Base-by-base conservation (phyloP, 176 grass and related monocot species). In the Oryza brachyantha region DNA sequence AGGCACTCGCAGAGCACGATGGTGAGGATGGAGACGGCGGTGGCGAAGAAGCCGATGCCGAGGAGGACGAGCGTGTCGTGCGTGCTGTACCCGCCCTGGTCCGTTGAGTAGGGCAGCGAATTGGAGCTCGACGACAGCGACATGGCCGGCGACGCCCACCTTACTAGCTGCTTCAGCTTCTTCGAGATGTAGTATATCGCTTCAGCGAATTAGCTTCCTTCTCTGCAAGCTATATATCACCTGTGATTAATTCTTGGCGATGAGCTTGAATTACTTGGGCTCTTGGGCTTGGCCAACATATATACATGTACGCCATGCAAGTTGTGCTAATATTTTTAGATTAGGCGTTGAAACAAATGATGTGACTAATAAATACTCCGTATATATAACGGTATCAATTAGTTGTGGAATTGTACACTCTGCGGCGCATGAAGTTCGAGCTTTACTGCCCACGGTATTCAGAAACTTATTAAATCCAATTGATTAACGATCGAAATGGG, bases 71-170 rank as follows among this genome's bases (percentile, higher is more conserved):
- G 34, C 42, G 84, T 80, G 69, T 86, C 79, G 70, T 83, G 68
- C 16, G 80, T 83, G 88, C 52, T 74, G 88, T 90, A 86, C 25
- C 70, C 77, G 64, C 86, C 86, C n/a, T 79, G 50, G 76, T 88
- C 43, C 21, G 70, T 74, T 64, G 86, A 80, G 86, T 75, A 88
- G 10, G 81, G 64, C 11, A 88, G 81, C 50, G 86, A 41, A 34
- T 75, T 63, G 32, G 64, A 34, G 81, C 29, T 80, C 2, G 81
- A 69, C 32, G 86, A 84, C 41, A 84, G 7, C 40, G 86, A 84
- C 86, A 88, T 80, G 60, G 74, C 35, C 21, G 11, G 9, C 32
- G 32, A 17, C 29, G 29, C 38, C 60, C 36, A 50, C 5, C 62
- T 54, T n/a, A n/a, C 63, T 32, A 36, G n/a, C 34, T 26, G 0